Base-by-base conservation (phyloP, 768 basidiomycete genomes). In the Albatrellus ellisii region DNA sequence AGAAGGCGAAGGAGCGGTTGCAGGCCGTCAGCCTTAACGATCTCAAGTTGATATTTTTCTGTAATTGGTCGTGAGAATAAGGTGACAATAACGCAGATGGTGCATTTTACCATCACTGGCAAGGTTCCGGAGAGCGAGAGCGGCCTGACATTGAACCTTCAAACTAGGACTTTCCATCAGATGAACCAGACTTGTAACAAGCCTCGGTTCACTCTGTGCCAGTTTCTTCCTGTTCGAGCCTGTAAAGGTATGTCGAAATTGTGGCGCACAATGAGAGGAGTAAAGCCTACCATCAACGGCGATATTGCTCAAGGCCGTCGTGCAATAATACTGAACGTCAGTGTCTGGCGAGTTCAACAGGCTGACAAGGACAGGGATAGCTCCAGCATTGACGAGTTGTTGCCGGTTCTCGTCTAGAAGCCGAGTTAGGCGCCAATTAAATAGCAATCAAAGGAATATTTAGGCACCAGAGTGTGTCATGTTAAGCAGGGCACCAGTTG, bases 251-350 rank as follows among this genome's bases (percentile, higher is more conserved):
- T 15, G 26, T 24, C n/a, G 27, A 21, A 12, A 21, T 27, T 33
- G 22, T 29, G 41, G 41, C 42, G 48, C 37, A 29, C 9, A 28
- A 32, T 40, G 21, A 34, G 22, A 36, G 15, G 38, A 17, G 34
- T 20, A 25, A 9, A 22, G 50, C 60, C 46, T 52, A 78, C 89
- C 85, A 63, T 99, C 95, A 6, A 99, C 95, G 26, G 95, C 95
- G 50, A 99, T 99, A 56, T 99, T 99, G 59, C 87, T 91, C 53
- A 99, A 63, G 5, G 95, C 95, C 10, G 95, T 99, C 5, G 95
- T 99, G 62, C 95, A 99, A 59, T 99, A 99, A 56, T 99, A 99
- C 59, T 99, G 95, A 2, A 99, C 95, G 56, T 99, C 95, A n/a
- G 95, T 99, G 59, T 99, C 95, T 36, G 85, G 78, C 4, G 88